A percentile compares a stretch with the other conserved stretches of the same genome.
These are phyloP conservation scores for Kurtzmaniella cleridarum DNA, from an alignment of 805 yeast species.

Conservation along the genomic window DNA sequence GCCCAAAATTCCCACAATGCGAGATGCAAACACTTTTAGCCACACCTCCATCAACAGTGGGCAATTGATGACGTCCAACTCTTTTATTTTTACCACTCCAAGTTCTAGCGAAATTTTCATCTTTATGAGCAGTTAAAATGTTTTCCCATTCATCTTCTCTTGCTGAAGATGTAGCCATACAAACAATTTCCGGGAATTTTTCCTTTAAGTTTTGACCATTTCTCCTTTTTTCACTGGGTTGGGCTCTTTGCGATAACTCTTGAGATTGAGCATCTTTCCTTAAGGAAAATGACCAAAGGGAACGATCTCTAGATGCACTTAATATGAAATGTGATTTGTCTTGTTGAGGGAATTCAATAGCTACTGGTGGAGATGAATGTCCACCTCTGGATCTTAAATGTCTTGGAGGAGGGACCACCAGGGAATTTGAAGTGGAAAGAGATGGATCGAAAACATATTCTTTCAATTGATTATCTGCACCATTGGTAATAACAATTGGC, in stretches of 20 bases:
- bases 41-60: slow-evolving; percentile 71
- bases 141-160: slow-evolving; percentile 93
- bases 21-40: slow-evolving; percentile 77
- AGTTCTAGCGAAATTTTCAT: slow-evolving; percentile 77
- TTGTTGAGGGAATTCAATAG: slow-evolving; percentile 70
- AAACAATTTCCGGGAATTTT: slow-evolving; percentile 71
- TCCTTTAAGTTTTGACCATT: slow-evolving; percentile 60
- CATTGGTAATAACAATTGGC: slow-evolving; percentile 82
- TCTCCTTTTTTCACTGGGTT: slow-evolving; percentile 34
- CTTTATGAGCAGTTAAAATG: slow-evolving; percentile 81
- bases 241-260: slow-evolving; percentile 76
- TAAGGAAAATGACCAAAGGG: slow-evolving; percentile 88
- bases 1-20: slow-evolving; percentile 91
- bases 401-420: slow-evolving; percentile 84
- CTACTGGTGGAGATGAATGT: slow-evolving; percentile 86
- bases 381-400: slow-evolving; percentile 93
- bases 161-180: slow-evolving; percentile 66
- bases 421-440: slow-evolving; percentile 54
- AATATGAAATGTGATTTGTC: slow-evolving; percentile 73
- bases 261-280: slow-evolving; percentile 96
- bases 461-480: slow-evolving; percentile 84
- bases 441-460: slow-evolving; percentile 94
- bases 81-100: slow-evolving; percentile 82
- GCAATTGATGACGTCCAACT: slow-evolving; percentile 67
- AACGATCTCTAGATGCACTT: slow-evolving; percentile 80